Evolutionary conservation across 2,329 filamentous ascomycete species (phyloP).

Genomic region (Thelonectria olida): DNA sequence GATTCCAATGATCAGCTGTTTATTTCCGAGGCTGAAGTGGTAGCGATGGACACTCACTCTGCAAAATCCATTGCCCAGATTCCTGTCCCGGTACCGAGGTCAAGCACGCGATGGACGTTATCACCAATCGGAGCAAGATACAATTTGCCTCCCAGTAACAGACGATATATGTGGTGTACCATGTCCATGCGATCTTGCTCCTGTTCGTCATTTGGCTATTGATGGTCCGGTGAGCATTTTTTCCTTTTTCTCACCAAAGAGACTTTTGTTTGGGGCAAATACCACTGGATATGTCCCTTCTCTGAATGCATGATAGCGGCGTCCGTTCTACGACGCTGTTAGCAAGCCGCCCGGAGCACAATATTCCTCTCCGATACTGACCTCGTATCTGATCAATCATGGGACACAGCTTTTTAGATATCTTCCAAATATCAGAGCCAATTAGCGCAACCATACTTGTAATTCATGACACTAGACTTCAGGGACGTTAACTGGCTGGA

Average conservation of each 20-base stretch:
- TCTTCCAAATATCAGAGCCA: too few relatives aligned
- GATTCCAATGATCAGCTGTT: background rate
- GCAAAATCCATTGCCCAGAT: conserved; percentile 22
- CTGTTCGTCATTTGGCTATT: conserved; percentile 19
- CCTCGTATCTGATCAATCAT: conserved; percentile 22
- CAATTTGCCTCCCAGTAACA: conserved; percentile 3
- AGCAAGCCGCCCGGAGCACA: background rate
- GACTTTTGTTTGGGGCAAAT: background rate
- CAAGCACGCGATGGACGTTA: conserved; percentile 9
- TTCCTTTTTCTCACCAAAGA: too few relatives aligned
- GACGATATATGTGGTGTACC: conserved; percentile 12
- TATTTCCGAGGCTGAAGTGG: too few relatives aligned
- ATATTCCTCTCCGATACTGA: background rate
- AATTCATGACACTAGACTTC: background rate
- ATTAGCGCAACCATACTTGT: too few relatives aligned
- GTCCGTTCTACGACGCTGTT: conserved; percentile 12
- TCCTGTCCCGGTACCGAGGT: conserved; percentile 16
- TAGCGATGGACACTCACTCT: conserved; percentile 14
- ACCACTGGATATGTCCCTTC: conserved; percentile 18
- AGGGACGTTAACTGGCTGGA: background rate
- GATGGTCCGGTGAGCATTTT: background rate
- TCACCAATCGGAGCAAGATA: conserved; percentile 6
- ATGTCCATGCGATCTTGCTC: conserved; percentile 21
- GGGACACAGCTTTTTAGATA: too few relatives aligned
- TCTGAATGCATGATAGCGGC: conserved; percentile 17